Percentiles rank a stretch among this genome's conserved stretches.
These are phyloP conservation scores for Phytophthora cryptogea DNA, from an alignment of 352 stramenopile genomes.

Conservation along the genomic window DNA sequence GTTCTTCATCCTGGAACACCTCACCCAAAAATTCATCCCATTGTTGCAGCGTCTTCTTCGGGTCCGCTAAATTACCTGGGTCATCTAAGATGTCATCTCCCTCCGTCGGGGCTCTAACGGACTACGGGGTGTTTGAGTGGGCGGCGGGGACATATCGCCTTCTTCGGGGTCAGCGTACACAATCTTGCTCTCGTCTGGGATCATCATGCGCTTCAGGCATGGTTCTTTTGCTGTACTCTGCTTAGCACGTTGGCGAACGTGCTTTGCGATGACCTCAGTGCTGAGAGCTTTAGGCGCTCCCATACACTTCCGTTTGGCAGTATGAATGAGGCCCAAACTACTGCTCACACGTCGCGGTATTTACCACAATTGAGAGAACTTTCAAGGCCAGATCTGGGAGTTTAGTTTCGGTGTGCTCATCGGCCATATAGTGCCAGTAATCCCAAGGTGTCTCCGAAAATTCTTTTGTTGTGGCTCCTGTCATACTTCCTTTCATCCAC, in stretches of 20 bases:
- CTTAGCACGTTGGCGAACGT: slow-evolving; percentile 1
- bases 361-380: slow-evolving; percentile 13
- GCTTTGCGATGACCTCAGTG: slow-evolving; percentile 3
- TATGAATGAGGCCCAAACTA: slow-evolving; percentile 6
- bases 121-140: neutral
- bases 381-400: slow-evolving; percentile 6
- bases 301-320: slow-evolving; percentile 3
- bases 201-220: slow-evolving; percentile 5
- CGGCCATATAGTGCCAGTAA: slow-evolving; percentile 5
- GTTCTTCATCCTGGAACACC: slow-evolving; percentile 1
- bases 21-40: slow-evolving; percentile 4
- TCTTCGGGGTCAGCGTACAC: slow-evolving; percentile 1
- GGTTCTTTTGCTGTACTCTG: neutral
- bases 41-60: neutral
- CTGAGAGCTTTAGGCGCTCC: neutral
- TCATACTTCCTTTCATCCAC: slow-evolving; percentile 2
- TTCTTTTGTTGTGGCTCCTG: neutral
- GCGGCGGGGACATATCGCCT: neutral
- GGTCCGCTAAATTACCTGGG: slow-evolving; percentile 4
- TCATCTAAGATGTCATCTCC: slow-evolving; percentile 4
- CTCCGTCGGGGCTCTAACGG: neutral
- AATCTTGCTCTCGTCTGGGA: slow-evolving; percentile 4
- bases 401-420: neutral
- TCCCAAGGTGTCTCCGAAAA: slow-evolving; percentile 5
- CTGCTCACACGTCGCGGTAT: slow-evolving; percentile 13